Evolutionary conservation across 106 monocot species (phyloP).

Genomic region (Platanthera guangdongensis): DNA sequence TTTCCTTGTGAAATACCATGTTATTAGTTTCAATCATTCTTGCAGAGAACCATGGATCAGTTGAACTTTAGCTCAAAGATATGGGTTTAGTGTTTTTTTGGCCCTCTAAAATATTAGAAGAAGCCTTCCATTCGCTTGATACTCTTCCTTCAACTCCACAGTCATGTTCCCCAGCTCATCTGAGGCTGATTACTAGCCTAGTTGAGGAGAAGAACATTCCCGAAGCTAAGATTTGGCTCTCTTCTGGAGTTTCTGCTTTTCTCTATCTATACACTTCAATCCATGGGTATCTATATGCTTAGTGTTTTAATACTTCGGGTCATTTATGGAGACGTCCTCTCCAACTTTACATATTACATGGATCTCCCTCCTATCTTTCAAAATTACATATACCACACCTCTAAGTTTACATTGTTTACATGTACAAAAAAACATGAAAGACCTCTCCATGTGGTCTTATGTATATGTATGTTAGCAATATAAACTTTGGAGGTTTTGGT

Average conservation of each 20-base stretch:
- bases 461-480: too few relatives aligned
- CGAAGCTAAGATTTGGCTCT: conserved; percentile 48
- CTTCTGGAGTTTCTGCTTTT: conserved; percentile 62
- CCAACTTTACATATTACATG: too few relatives aligned
- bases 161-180: conserved; percentile 29
- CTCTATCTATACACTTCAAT: conserved; percentile 70
- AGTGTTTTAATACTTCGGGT: too few relatives aligned
- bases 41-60: neutral
- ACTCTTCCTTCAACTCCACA: conserved; percentile 22
- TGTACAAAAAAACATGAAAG: too few relatives aligned
- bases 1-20: too few relatives aligned
- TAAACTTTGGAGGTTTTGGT: too few relatives aligned
- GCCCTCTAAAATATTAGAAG: conserved; percentile 31
- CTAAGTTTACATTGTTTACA: too few relatives aligned
- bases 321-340: too few relatives aligned
- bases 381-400: too few relatives aligned
- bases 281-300: conserved; percentile 34
- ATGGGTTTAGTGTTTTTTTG: conserved; percentile 48
- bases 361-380: too few relatives aligned
- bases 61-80: conserved; percentile 63
- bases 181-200: conserved; percentile 23
- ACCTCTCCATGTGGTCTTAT: too few relatives aligned
- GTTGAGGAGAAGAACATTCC: conserved; percentile 57
- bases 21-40: neutral
- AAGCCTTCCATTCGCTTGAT: conserved; percentile 8